Evolutionary conservation across 2,329 filamentous ascomycete genomes (phyloP).

Genomic region (Celoporthe dispersa): DNA sequence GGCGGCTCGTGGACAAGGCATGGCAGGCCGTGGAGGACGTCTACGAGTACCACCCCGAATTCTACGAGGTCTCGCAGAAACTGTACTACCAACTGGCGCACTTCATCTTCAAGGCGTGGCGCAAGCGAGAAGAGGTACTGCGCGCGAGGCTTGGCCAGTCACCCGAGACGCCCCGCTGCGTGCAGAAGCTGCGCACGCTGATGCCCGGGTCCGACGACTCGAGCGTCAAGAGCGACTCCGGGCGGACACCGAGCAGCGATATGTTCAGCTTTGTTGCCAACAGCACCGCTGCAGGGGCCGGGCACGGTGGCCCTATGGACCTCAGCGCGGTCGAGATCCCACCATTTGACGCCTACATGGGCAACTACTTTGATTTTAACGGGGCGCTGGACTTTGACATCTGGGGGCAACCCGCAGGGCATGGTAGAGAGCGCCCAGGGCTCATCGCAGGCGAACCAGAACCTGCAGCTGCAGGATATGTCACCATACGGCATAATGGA

Average conservation of each 20-base stretch:
- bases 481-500: slow-evolving; percentile 33
- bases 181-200: slow-evolving; percentile 49
- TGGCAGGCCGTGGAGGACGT: slow-evolving; percentile 54
- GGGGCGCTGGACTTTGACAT: slow-evolving; percentile 51
- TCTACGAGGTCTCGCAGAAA: slow-evolving; percentile 53
- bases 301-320: slow-evolving; percentile 14
- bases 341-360: slow-evolving; percentile 49
- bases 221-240: slow-evolving; percentile 40
- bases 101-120: slow-evolving; percentile 58
- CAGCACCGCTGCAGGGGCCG: not conserved
- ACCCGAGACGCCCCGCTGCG: slow-evolving; percentile 50
- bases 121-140: slow-evolving; percentile 50
- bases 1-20: slow-evolving; percentile 56
- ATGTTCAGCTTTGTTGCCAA: slow-evolving; percentile 11
- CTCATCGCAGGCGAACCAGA: slow-evolving; percentile 1
- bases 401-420: slow-evolving; percentile 39
- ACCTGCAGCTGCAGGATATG: slow-evolving; percentile 11
- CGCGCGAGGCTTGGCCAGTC: slow-evolving; percentile 38
- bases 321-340: slow-evolving; percentile 32
- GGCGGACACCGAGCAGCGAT: slow-evolving; percentile 27
- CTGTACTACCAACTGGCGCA: slow-evolving; percentile 50
- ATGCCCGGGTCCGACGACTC: slow-evolving; percentile 41
- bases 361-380: slow-evolving; percentile 49
- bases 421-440: slow-evolving; percentile 5
- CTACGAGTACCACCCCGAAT: slow-evolving; percentile 55